Evolutionary conservation across 2,329 filamentous ascomycete genomes (phyloP).

Genomic region (Fusarium transvaalense): DNA sequence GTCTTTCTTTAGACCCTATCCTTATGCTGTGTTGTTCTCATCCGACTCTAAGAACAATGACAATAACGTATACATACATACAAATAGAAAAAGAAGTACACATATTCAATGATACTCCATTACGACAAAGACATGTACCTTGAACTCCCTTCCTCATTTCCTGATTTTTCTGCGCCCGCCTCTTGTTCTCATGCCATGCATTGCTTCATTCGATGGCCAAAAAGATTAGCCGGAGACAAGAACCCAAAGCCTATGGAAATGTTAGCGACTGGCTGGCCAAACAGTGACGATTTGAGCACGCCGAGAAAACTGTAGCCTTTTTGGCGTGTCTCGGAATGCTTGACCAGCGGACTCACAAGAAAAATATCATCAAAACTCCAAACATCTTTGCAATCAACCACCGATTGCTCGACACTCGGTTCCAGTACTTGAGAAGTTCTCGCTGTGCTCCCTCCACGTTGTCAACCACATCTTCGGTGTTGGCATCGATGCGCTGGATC

Average conservation of each 20-base stretch:
- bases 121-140: constrained; percentile 45
- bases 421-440: constrained; percentile 97
- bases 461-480: constrained; percentile 97
- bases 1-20: constrained; percentile 4
- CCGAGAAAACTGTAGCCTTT: background rate
- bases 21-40: constrained; percentile 30
- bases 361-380: constrained; percentile 94
- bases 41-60: constrained; percentile 30
- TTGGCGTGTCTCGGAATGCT: background rate
- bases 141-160: constrained; percentile 29
- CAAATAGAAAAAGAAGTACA: constrained; percentile 43
- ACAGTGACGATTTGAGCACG: background rate
- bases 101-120: constrained; percentile 38
- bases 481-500: constrained; percentile 97
- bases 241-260: constrained; percentile 54
- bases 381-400: constrained; percentile 90
- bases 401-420: constrained; percentile 89
- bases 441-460: constrained; percentile 98
- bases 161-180: constrained; percentile 16
- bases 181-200: constrained; percentile 28
- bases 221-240: constrained; percentile 54
- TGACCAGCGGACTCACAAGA: constrained; percentile 64
- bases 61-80: constrained; percentile 43
- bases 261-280: constrained; percentile 20
- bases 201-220: constrained; percentile 10